These are phyloP conservation scores for Mycena rebaudengoi DNA, from an alignment of 768 basidiomycete genomes.

Conservation along the genomic window DNA sequence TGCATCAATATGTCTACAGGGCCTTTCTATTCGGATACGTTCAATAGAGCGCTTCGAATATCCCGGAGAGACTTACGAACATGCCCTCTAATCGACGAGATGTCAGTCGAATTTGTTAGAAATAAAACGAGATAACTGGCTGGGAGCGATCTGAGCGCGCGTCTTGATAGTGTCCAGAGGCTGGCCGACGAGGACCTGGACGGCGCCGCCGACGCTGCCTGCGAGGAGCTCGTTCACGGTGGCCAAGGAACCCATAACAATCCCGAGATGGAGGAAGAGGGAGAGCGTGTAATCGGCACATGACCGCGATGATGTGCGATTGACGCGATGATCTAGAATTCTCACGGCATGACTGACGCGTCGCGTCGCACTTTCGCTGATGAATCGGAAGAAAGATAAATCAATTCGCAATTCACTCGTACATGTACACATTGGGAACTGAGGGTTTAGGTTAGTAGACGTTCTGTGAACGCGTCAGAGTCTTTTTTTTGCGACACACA, in stretches of 20 bases:
- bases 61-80: constrained; percentile 93
- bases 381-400: too few relatives aligned
- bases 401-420: too few relatives aligned
- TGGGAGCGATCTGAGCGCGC: constrained; percentile 85
- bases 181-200: constrained; percentile 95
- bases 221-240: constrained; percentile 87
- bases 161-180: constrained; percentile 91
- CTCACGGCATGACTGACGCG: too few relatives aligned
- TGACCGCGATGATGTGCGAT: background rate
- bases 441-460: too few relatives aligned
- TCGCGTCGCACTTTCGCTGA: too few relatives aligned
- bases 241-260: constrained; percentile 47
- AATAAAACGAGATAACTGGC: constrained; percentile 61
- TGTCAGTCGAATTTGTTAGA: background rate
- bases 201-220: constrained; percentile 91
- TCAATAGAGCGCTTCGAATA: too few relatives aligned
- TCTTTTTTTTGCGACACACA: too few relatives aligned
- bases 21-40: too few relatives aligned
- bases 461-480: too few relatives aligned
- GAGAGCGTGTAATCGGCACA: too few relatives aligned
- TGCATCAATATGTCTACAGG: constrained; percentile 90
- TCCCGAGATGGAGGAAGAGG: background rate
- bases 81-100: constrained; percentile 66
- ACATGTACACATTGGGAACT: too few relatives aligned
- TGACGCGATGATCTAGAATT: background rate